Evolutionary conservation across 306 rosid genomes (phyloP).

Genomic region (Quercus mongolica): DNA sequence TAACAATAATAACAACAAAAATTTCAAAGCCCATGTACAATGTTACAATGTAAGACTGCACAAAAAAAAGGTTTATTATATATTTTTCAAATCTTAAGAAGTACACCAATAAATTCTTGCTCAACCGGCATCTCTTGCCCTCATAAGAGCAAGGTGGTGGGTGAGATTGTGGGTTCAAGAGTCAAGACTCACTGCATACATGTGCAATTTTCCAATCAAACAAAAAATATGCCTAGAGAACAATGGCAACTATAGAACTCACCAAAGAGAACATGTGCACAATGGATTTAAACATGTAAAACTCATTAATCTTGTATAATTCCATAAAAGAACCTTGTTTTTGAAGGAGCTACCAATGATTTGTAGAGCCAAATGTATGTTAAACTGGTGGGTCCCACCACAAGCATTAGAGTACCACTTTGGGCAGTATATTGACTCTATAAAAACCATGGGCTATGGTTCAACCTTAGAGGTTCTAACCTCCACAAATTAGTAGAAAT

Average conservation of each 20-base stretch:
- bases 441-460: background rate
- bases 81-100: background rate
- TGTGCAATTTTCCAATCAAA: no score
- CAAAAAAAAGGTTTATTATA: background rate
- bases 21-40: background rate
- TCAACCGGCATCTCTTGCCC: no score
- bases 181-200: no score
- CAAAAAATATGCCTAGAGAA: no score
- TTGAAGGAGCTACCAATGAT: background rate
- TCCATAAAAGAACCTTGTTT: background rate
- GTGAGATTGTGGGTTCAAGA: no score
- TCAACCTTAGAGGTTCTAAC: background rate
- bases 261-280: background rate
- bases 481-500: background rate
- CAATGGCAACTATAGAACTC: background rate
- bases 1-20: background rate
- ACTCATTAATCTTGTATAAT: background rate
- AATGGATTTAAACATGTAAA: background rate
- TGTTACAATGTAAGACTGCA: background rate
- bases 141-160: no score
- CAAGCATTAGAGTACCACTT: background rate
- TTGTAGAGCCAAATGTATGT: background rate
- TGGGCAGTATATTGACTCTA: background rate
- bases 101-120: background rate
- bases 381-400: background rate